Base-by-base conservation (phyloP, 768 basidiomycete genomes). In the Kwoniella bestiolae region DNA sequence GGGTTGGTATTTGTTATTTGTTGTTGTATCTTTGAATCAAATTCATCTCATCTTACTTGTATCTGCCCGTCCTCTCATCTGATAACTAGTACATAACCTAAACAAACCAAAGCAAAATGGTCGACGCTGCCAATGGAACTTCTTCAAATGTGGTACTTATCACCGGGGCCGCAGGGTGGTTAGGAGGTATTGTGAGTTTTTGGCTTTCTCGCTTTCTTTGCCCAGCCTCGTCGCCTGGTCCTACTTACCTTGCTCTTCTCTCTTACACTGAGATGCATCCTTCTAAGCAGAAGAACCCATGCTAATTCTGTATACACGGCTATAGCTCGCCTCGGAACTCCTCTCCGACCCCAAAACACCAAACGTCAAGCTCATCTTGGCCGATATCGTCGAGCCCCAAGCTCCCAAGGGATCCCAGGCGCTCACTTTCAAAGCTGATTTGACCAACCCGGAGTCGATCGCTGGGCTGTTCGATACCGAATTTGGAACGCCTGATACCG, bases 361-460 rank as follows among this genome's bases (percentile, higher is more conserved):
- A 25, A 72, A 84, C 66, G 75, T 83, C 29, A 81, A 82, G 28
- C 81, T 87, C 52, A 86, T 87, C 63, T 84, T 87, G 32, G 83
- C 82, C 56, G 87, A 87, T 68, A 83, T 87, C 47, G 79, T 80
- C 60, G 78, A 80, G 65, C 80, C 80, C 55, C 74, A 78, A 52
- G 58, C 74, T 11, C 80, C 80, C 44, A 77, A 76, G 41, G 75
- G 67, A 3, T 72, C 76, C 44, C 67, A 78, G 31, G 67, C 65
- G 59, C 61, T 79, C 59, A 59, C 67, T 32, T 62, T 70, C 63
- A 80, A 80, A 61, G 79, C 80, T 63, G 80, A 81, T 60, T 59
- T 81, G 29, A 64, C 67, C 23, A 70, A 78, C 55, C 58, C 57
- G 18, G 66, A 66, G 21, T 74, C 74, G 60, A 72, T 81, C 26